Evolutionary conservation across 2,329 filamentous ascomycete genomes (phyloP).

Genomic region (Talaromyces amestolkiae): DNA sequence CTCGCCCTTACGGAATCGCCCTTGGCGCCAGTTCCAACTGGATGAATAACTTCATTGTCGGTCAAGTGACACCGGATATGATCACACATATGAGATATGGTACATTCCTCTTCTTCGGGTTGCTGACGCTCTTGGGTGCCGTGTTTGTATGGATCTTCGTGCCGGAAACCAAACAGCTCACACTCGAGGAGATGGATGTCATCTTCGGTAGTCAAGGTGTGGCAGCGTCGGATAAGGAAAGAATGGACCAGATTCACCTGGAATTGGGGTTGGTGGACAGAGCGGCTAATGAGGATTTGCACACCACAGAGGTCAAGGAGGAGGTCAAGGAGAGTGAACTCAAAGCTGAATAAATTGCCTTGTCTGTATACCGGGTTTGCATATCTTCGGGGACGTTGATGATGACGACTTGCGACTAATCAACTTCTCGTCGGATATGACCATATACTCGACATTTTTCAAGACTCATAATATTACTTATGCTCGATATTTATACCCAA

Average conservation of each 20-base stretch:
- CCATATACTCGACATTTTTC: background rate
- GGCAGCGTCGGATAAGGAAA: conserved; percentile 48
- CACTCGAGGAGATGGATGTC: conserved; percentile 61
- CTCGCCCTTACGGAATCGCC: conserved; percentile 67
- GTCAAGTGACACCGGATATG: conserved; percentile 69
- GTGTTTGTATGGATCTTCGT: conserved; percentile 38
- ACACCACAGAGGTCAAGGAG: conserved; percentile 13
- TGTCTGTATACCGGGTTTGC: background rate
- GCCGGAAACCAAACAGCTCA: conserved; percentile 53
- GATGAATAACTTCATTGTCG: conserved; percentile 63
- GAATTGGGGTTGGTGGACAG: conserved; percentile 60
- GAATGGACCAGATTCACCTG: conserved; percentile 70
- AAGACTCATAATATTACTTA: background rate
- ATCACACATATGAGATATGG: conserved; percentile 64
- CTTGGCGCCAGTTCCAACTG: conserved; percentile 61
- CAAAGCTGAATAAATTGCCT: conserved; percentile 3
- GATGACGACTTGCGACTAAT: background rate
- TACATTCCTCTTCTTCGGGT: conserved; percentile 46
- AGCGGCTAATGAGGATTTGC: background rate
- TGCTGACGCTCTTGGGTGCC: conserved; percentile 37
- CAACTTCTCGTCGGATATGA: background rate
- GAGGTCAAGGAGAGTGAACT: conserved; percentile 16
- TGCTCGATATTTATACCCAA: background rate
- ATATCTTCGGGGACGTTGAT: background rate
- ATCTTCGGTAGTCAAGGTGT: conserved; percentile 38